Percentiles rank a stretch among this genome's conserved stretches.
phyloP scores from a whole-genome alignment of 202 grass and related monocot species.

The Setaria italica region DNA sequence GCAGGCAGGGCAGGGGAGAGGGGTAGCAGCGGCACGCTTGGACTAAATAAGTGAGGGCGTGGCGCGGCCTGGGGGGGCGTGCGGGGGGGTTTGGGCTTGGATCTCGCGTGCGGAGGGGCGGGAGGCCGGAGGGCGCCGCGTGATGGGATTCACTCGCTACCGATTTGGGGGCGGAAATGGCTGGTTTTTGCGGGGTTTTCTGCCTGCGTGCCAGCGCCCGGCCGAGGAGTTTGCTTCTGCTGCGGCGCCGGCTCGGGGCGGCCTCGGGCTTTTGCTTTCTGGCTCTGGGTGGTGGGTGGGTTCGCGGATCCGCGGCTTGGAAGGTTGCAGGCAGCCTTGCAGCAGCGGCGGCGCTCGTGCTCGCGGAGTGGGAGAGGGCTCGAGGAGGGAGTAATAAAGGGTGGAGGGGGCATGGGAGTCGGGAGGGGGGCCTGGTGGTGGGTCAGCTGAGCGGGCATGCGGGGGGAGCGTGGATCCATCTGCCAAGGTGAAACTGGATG shows the following conservation, averaged over 20 bases:
- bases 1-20: too few relatives aligned
- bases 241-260: too few relatives aligned
- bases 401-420: not conserved
- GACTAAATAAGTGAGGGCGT: conserved; percentile 5
- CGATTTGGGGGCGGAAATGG: conserved; percentile 11
- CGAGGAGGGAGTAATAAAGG: conserved; percentile 20
- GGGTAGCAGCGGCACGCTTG: conserved; percentile 6
- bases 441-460: too few relatives aligned
- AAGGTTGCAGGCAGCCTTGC: not conserved
- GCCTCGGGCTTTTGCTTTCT: too few relatives aligned
- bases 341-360: not conserved
- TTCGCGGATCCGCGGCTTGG: not conserved
- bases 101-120: not conserved
- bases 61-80: not conserved
- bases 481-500: conserved; percentile 12
- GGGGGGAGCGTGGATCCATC: not conserved
- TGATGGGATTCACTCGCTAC: not conserved
- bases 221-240: too few relatives aligned
- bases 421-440: not conserved
- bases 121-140: not conserved
- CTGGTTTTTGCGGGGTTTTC: not conserved
- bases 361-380: not conserved
- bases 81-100: not conserved
- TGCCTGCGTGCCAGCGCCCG: conserved; percentile 17
- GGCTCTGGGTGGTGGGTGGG: not conserved